Evolutionary conservation across 2,329 filamentous ascomycete species (phyloP).

Genomic region (Penicillium sp.): DNA sequence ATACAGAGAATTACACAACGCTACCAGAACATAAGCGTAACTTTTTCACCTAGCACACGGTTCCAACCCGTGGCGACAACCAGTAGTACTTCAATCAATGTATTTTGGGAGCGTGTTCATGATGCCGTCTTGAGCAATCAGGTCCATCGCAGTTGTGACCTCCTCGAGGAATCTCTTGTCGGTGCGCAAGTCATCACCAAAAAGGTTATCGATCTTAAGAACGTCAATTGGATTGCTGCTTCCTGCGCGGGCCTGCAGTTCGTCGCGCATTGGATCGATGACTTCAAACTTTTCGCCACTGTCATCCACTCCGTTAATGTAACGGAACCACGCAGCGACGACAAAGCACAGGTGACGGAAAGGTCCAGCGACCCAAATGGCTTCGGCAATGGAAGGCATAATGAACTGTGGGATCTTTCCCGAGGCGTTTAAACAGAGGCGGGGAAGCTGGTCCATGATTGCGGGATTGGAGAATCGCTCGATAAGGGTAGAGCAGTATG

Average conservation of each 20-base stretch:
- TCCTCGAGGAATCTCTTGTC: conserved; percentile 52
- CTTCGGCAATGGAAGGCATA: conserved; percentile 41
- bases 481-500: conserved; percentile 56
- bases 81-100: conserved; percentile 31
- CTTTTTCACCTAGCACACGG: not conserved
- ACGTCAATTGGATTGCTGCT: conserved; percentile 45
- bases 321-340: conserved; percentile 54
- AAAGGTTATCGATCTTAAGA: conserved; percentile 50
- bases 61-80: not conserved
- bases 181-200: conserved; percentile 53
- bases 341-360: conserved; percentile 52
- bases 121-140: conserved; percentile 50
- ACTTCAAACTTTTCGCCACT: conserved; percentile 41
- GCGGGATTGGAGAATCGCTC: conserved; percentile 59
- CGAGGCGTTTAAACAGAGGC: conserved; percentile 53
- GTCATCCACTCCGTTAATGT: conserved; percentile 54
- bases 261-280: conserved; percentile 53
- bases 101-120: conserved; percentile 55
- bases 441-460: conserved; percentile 57
- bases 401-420: conserved; percentile 55
- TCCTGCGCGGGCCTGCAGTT: conserved; percentile 49
- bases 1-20: not conserved
- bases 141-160: conserved; percentile 49
- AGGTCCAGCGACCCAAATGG: conserved; percentile 48
- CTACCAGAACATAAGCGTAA: not conserved